Conservation (phyloP, 345 rosid genomes). For the Pelargonium nanum region DNA sequence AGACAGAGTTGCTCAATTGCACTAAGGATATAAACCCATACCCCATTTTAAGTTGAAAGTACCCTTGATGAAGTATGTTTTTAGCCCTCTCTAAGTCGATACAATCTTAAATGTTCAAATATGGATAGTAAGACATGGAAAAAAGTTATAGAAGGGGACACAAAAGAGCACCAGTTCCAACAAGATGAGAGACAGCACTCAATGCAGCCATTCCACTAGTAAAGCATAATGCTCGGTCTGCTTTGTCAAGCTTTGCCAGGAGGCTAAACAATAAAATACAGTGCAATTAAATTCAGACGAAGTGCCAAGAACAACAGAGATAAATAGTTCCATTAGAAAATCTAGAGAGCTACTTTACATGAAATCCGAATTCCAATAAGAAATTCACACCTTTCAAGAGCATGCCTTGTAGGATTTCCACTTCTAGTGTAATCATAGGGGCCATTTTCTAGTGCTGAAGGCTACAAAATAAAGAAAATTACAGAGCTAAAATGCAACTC, state of each 20-base stretch:
- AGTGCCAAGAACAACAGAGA: neutral
- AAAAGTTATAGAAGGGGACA: neutral
- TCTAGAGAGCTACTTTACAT: conserved; percentile 4
- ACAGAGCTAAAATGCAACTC: conserved; percentile 1
- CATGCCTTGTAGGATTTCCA: conserved; percentile 92
- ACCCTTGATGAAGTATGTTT: too few relatives aligned
- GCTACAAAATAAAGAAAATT: conserved; percentile 30
- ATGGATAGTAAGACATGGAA: conserved; percentile 1
- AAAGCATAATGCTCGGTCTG: conserved; percentile 90
- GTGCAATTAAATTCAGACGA: conserved; percentile 3
- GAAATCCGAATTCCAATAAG: neutral
- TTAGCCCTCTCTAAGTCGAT: neutral
- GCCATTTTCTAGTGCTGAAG: conserved; percentile 68
- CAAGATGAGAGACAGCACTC: conserved; percentile 64
- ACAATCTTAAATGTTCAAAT: neutral
- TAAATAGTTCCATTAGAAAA: too few relatives aligned
- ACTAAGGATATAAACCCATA: too few relatives aligned
- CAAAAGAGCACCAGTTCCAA: conserved; percentile 41
- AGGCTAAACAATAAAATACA: conserved; percentile 33
- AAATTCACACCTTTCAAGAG: conserved; percentile 54
- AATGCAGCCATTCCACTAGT: conserved; percentile 99
- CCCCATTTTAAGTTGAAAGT: too few relatives aligned
- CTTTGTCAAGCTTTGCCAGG: conserved; percentile 89
- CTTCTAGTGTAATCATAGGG: conserved; percentile 94
- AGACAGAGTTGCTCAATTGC: too few relatives aligned